Base-by-base conservation (phyloP, 768 basidiomycete genomes). In the Suillus clintonianus region DNA sequence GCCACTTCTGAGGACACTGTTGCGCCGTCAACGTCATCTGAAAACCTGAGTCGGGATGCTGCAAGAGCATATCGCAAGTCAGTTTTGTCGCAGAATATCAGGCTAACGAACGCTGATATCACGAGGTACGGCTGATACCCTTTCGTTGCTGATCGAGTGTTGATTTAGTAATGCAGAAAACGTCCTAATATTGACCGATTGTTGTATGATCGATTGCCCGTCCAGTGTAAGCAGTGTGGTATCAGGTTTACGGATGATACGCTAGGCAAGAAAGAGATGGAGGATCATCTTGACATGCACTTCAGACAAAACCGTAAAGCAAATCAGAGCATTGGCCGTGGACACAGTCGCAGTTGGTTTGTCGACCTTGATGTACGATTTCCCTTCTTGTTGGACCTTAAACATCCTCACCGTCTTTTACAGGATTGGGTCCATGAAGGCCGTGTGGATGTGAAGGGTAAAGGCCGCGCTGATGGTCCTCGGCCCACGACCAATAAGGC, bases 221-320 rank as follows among this genome's bases (percentile, higher is more conserved):
- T 86, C 39, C 91, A 95, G 78, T 99, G 97, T 83, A 94, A 90
- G 78, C 96, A 98, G 71, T 99, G 97, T 79, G 93, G 91, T 19
- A 78, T 92, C 60, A 89, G 97, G 50, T 97, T 96, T 76, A 80
- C 90, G 55, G 92, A 93, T 68, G 87, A 85, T 36, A 72, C 78
- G 32, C 70, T 80, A 60, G 95, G 92, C 64, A 93, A 89, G 79
- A 89, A 87, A 73, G 82, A 79, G 43, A 84, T 95, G 82, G 86
- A 96, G 69, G 86, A 89, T 63, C 97, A 99, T 73, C 83, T 99
- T 70, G 97, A 99, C 74, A 91, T 93, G 90, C 97, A 99, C 76
- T 98, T 97, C 79, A 84, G 89, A 73, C 91, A 97, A 74, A 99
- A 98, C 71, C 86, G 90, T 64, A 92, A 91, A 75, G 88, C 89